Percentiles rank a stretch among this genome's conserved stretches.
phyloP scores from a whole-genome alignment of 139 green algal species.

The Asterochloris erici region DNA sequence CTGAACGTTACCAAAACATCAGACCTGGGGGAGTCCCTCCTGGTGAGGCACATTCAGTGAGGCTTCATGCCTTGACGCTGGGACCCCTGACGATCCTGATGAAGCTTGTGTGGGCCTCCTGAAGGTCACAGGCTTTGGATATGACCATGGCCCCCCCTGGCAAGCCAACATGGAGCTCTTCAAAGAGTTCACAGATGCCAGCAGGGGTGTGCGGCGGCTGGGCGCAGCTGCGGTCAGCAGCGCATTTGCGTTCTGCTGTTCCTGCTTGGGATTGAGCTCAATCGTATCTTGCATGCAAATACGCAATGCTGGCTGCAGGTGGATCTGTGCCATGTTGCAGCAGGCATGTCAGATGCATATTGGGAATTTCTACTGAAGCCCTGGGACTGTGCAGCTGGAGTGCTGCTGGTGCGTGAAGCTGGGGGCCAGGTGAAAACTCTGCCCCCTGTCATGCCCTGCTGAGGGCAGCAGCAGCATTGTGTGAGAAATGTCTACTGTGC shows the following conservation, averaged over 20 bases:
- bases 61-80: background rate
- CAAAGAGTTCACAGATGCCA: slow-evolving; percentile 84
- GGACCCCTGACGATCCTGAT: background rate
- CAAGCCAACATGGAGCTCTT: slow-evolving; percentile 84
- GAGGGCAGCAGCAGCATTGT: no score
- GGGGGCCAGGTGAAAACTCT: slow-evolving; percentile 56
- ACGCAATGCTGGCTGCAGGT: background rate
- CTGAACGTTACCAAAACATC: slow-evolving; percentile 32
- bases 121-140: slow-evolving; percentile 85
- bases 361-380: slow-evolving; percentile 68
- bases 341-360: slow-evolving; percentile 64
- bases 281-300: background rate
- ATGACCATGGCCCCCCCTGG: slow-evolving; percentile 84
- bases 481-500: no score
- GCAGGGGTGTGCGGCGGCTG: slow-evolving; percentile 72
- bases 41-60: slow-evolving; percentile 33
- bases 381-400: slow-evolving; percentile 69
- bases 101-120: slow-evolving; percentile 15
- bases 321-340: slow-evolving; percentile 22
- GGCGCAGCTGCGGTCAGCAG: slow-evolving; percentile 89
- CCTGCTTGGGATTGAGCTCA: background rate
- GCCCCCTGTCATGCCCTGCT: slow-evolving; percentile 67
- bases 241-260: slow-evolving; percentile 65
- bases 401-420: slow-evolving; percentile 57
- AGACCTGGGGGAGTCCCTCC: slow-evolving; percentile 38